Base-by-base conservation (phyloP, 2,329 filamentous ascomycete genomes). In the Massarina eburnea region DNA sequence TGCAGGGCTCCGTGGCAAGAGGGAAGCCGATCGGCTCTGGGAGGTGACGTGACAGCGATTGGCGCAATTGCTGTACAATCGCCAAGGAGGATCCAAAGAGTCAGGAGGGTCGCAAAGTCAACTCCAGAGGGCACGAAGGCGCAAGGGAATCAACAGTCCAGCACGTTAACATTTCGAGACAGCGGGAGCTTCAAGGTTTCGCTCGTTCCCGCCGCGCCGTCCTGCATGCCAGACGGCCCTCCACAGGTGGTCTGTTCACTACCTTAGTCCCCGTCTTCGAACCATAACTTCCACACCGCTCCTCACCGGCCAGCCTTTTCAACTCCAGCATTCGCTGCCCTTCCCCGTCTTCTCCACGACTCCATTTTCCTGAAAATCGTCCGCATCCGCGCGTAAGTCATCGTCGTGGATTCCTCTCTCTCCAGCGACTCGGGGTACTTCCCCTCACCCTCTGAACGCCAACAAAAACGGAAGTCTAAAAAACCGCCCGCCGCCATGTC, bases 381-480 rank as follows among this genome's bases (percentile, higher is more conserved):
- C 15, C 32, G 27, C 24, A 14, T 39, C 26, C 3, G 38, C 24
- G 24, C 35, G 27, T 15, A 8, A 26, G 20, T 10, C 40, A 37
- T 20, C 46, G 34, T 22, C 20, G 43, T 49, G 43, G 49, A 57
- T 43, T 40, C 49, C 45, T 32, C 50, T 34, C 52, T 58, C 8
- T 49, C 46, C 41, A 42, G 49, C 34, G 55, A 58, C 45, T 59
- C 61, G 48, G 51, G 51, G 42, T 48, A 54, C 30, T 44, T 48
- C 43, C 51, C 51, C 47, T 51, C 51, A 6, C 43, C 48, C 40
- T 50, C 45, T 8, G 41, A 45, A 19, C 54, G 45, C 37, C 45
- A 43, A 27, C 53, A 43, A 43, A 54, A 50, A 41, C 46, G 46
- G 41, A 46, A 41, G 24, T 46, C 51, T 27, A 44, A 29, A 27